These are phyloP conservation scores for Xylogone sp. DNA, from an alignment of 2,329 filamentous ascomycete species.

Conservation along the genomic window DNA sequence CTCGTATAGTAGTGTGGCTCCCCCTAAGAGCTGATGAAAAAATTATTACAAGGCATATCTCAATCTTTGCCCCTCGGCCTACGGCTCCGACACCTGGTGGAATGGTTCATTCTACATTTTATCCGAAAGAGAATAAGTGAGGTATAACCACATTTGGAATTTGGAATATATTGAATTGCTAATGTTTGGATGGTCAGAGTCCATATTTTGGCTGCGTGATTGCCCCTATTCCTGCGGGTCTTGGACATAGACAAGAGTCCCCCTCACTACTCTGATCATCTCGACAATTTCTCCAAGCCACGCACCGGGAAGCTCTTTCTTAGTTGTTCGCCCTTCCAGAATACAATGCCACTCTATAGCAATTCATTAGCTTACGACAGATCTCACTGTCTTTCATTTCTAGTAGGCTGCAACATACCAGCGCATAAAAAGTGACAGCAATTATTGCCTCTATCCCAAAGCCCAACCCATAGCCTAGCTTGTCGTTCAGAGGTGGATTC, in stretches of 20 bases:
- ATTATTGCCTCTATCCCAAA: background rate
- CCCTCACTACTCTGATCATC: background rate
- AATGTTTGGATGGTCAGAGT: too few relatives aligned
- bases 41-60: too few relatives aligned
- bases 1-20: too few relatives aligned
- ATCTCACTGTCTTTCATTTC: background rate
- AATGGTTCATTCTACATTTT: too few relatives aligned
- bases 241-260: background rate
- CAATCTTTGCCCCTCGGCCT: too few relatives aligned
- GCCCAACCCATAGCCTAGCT: background rate
- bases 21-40: too few relatives aligned
- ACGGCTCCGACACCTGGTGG: too few relatives aligned
- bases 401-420: background rate
- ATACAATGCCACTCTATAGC: background rate
- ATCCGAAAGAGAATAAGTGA: too few relatives aligned
- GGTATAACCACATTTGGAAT: too few relatives aligned
- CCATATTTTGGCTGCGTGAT: too few relatives aligned
- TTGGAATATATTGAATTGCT: too few relatives aligned
- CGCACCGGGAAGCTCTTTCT: background rate
- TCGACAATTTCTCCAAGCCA: background rate
- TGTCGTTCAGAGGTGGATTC: background rate
- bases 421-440: background rate
- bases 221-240: too few relatives aligned
- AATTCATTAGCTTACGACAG: background rate
- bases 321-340: background rate